Evolutionary conservation across 257 asterid species (phyloP).

Genomic region (Paulownia fortunei): DNA sequence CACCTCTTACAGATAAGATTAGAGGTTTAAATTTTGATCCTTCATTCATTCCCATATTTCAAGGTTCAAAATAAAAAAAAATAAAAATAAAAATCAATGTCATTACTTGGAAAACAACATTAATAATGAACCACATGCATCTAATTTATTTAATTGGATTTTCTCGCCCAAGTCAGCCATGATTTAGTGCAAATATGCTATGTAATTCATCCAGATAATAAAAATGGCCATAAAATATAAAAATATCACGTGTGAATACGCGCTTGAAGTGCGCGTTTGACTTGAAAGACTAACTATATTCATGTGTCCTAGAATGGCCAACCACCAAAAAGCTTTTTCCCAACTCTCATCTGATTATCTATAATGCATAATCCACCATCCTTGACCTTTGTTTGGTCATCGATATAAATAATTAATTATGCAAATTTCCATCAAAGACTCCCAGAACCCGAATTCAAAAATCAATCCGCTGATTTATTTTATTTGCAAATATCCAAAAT

Average conservation of each 20-base stretch:
- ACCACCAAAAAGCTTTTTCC: conserved; percentile 39
- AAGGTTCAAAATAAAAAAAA: too few relatives aligned
- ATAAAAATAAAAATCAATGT: too few relatives aligned
- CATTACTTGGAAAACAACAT: too few relatives aligned
- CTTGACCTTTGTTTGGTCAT: conserved; percentile 9
- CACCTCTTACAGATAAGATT: too few relatives aligned
- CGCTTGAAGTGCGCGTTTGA: conserved; percentile 22
- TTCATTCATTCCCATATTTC: too few relatives aligned
- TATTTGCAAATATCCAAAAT: background rate
- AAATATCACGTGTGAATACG: conserved; percentile 11
- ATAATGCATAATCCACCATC: conserved; percentile 36
- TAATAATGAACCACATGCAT: too few relatives aligned
- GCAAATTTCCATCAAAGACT: conserved; percentile 12
- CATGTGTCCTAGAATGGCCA: conserved; percentile 20
- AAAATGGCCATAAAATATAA: background rate
- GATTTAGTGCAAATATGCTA: too few relatives aligned
- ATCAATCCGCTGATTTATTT: conserved; percentile 24
- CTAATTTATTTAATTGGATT: too few relatives aligned
- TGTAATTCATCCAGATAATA: background rate
- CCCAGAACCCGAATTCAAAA: conserved; percentile 29
- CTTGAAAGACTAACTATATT: conserved; percentile 1
- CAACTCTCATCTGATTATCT: background rate
- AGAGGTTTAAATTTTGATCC: too few relatives aligned
- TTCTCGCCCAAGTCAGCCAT: too few relatives aligned
- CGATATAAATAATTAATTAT: too few relatives aligned